Conservation (phyloP, 208 protist genomes). For the Hexamita inflata region DNA sequence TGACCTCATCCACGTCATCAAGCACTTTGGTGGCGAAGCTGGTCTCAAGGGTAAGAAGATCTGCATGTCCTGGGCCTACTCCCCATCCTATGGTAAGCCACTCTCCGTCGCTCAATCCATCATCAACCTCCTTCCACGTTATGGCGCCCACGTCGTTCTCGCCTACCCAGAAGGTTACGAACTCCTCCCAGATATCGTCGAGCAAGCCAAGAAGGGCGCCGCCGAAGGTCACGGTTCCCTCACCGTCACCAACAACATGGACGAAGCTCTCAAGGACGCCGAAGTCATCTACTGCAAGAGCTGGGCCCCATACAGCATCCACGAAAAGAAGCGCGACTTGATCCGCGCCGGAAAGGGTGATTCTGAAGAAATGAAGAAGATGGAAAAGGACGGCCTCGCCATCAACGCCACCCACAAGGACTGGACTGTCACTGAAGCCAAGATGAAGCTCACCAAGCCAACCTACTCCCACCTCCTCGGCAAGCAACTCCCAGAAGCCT, state of each 20-base stretch:
- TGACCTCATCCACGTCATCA: constrained; percentile 35
- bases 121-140: constrained; percentile 34
- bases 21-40: constrained; percentile 38
- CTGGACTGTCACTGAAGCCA: constrained; percentile 35
- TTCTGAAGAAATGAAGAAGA: not conserved
- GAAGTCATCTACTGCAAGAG: constrained; percentile 40
- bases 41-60: constrained; percentile 40
- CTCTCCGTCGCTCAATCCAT: constrained; percentile 42
- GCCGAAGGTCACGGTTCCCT: constrained; percentile 26
- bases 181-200: constrained; percentile 36
- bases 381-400: constrained; percentile 24
- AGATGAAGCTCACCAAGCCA: constrained; percentile 34
- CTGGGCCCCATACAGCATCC: constrained; percentile 24
- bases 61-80: constrained; percentile 44
- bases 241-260: constrained; percentile 30
- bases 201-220: constrained; percentile 27
- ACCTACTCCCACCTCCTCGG: no score
- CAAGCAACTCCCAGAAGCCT: constrained; percentile 31
- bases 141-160: constrained; percentile 33
- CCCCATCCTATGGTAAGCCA: constrained; percentile 39
- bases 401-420: constrained; percentile 30
- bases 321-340: constrained; percentile 2
- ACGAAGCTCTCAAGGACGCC: constrained; percentile 42
- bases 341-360: constrained; percentile 3
- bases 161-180: constrained; percentile 42